phyloP scores from a whole-genome alignment of 352 stramenopile genomes.

The Phytophthora sp. region DNA sequence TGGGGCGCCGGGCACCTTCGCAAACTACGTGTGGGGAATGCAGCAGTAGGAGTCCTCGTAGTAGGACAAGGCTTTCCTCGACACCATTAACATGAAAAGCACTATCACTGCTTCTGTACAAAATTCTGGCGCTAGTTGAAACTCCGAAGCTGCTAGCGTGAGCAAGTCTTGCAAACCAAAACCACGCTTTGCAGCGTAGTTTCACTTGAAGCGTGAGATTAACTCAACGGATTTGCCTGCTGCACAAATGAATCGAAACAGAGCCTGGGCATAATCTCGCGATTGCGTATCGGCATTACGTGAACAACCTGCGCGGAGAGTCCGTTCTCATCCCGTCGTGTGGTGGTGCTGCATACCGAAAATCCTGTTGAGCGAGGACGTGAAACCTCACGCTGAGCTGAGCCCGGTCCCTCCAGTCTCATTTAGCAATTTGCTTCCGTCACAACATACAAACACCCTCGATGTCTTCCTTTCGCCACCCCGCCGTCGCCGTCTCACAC shows the following conservation, averaged over 20 bases:
- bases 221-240: too few relatives aligned
- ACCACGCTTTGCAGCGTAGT: too few relatives aligned
- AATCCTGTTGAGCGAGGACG: not conserved
- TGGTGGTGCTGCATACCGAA: conserved; percentile 2
- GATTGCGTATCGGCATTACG: conserved; percentile 30
- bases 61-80: not conserved
- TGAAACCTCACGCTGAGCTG: not conserved
- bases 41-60: conserved; percentile 1
- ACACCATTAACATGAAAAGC: too few relatives aligned
- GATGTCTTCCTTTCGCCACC: conserved; percentile 32
- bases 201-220: too few relatives aligned
- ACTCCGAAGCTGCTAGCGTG: too few relatives aligned
- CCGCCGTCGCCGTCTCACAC: too few relatives aligned
- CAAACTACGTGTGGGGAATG: conserved; percentile 35
- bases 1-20: conserved; percentile 36
- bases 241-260: conserved; percentile 7
- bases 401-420: not conserved
- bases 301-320: conserved; percentile 13
- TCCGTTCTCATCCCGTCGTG: conserved; percentile 1
- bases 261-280: not conserved
- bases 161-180: too few relatives aligned
- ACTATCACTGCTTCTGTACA: too few relatives aligned
- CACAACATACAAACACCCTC: not conserved
- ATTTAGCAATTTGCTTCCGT: conserved; percentile 28
- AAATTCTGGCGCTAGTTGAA: too few relatives aligned